These are phyloP conservation scores for Triticum dicoccoides DNA, from an alignment of 176 grass and related monocot genomes.

Conservation along the genomic window DNA sequence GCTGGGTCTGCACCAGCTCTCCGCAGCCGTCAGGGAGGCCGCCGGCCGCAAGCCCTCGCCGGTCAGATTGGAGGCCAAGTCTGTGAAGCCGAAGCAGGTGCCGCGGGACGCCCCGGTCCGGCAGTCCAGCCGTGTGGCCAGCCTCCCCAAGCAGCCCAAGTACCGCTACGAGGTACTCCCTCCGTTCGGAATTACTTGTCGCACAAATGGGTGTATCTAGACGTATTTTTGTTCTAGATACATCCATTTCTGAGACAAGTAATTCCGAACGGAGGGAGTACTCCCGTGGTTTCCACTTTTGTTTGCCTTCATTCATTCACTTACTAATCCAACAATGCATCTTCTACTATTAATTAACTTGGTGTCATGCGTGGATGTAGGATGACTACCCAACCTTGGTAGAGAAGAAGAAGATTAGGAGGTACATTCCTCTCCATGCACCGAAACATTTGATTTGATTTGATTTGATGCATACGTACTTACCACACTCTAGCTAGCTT, in stretches of 20 bases:
- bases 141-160: conserved; percentile 35
- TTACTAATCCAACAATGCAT: not conserved
- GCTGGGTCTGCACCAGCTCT: conserved; percentile 66
- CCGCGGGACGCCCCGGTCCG: not conserved
- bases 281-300: not conserved
- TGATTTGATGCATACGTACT: not conserved
- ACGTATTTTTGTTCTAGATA: no score
- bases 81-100: conserved; percentile 45
- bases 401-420: conserved; percentile 18
- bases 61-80: conserved; percentile 53
- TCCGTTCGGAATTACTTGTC: no score
- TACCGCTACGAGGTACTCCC: conserved; percentile 47
- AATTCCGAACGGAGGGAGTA: no score
- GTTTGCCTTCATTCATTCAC: not conserved
- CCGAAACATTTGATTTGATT: no score
- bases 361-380: not conserved
- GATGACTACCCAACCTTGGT: not conserved
- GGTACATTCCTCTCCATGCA: not conserved
- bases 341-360: not conserved
- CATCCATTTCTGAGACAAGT: no score
- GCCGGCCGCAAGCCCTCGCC: conserved; percentile 51
- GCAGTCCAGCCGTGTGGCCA: conserved; percentile 53
- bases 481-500: no score
- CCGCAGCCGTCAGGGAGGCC: conserved; percentile 45
- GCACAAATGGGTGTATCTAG: no score